phyloP scores from a whole-genome alignment of 495 filamentous ascomycete species.

The Podospora pseudoanserina region DNA sequence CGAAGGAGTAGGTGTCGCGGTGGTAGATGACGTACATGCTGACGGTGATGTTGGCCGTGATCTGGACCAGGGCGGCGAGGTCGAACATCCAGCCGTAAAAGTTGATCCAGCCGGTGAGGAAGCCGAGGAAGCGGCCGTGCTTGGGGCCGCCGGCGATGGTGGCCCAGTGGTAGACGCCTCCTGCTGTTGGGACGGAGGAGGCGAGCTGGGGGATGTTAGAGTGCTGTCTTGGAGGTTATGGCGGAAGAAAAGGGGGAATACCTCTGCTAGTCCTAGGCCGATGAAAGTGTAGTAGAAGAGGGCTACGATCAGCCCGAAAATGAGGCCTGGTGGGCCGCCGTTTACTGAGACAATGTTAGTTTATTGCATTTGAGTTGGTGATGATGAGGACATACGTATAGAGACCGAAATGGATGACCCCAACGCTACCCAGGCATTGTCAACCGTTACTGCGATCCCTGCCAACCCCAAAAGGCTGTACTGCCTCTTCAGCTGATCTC shows the following conservation, averaged over 20 bases:
- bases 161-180: constrained; percentile 87
- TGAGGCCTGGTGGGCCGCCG: constrained; percentile 55
- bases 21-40: constrained; percentile 71
- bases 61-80: constrained; percentile 62
- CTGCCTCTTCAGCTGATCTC: constrained; percentile 53
- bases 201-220: constrained; percentile 50
- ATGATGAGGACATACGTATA: constrained; percentile 40
- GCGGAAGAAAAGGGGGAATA: constrained; percentile 22
- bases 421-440: constrained; percentile 55
- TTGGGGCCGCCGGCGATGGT: constrained; percentile 63
- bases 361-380: background rate
- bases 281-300: constrained; percentile 46
- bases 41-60: constrained; percentile 64
- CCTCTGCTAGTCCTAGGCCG: constrained; percentile 43
- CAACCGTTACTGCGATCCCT: constrained; percentile 50
- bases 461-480: constrained; percentile 52
- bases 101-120: constrained; percentile 78
- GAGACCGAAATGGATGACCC: constrained; percentile 52
- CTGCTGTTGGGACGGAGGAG: constrained; percentile 72
- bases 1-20: constrained; percentile 51
- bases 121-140: constrained; percentile 67
- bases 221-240: constrained; percentile 8
- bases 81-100: constrained; percentile 71
- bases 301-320: constrained; percentile 52
- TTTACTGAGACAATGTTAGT: constrained; percentile 34